Base-by-base conservation (phyloP, 1,284 basidiomycete species). In the Ustilago bromivora region DNA sequence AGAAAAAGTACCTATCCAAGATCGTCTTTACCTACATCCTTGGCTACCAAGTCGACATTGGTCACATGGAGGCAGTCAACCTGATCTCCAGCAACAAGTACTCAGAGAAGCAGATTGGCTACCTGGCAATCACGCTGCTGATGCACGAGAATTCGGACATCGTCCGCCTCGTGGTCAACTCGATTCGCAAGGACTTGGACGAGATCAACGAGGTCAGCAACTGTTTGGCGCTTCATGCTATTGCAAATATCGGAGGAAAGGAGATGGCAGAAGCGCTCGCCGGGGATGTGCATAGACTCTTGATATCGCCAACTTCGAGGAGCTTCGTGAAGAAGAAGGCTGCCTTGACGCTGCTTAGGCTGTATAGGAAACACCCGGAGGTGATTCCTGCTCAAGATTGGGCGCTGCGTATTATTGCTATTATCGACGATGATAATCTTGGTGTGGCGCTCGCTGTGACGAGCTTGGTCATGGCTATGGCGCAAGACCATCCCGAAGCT, bases 111-210 rank as follows among this genome's bases (percentile, higher is more conserved):
- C 97, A 99, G 88, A 99, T 99, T 79, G 96, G 97, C 43, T 99
- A 99, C 87, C 92, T 99, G 52, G 97, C 97, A 12, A 92, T 99
- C 31, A 99, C 97, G 3, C 88, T 99, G 57, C 89, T 99, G 59
- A 96, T 99, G 94, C 95, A 98, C 88, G 96, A 99, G 88, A 95
- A 98, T 86, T 98, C 95, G 43, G 96, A 99, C 84, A 92, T 99
- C 79, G 90, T 97, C 41, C 91, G 96, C 34, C 89, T 98, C 17
- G 96, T 98, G 15, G 95, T 99, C 86, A 98, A 99, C 86, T 98
- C 96, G 43, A 97, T 99, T 81, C 91, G 95, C 58, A 99, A 99
- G 87, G 97, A 99, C 86, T 87, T 99, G 58, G 96, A 98, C 78
- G 94, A 94, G 80, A 94, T 94, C 84, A 94, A 93, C 84, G 97